A percentile compares a stretch with the other conserved stretches of the same genome.
Evolutionary conservation across 2,329 filamentous ascomycete species (phyloP).

Genomic region (Cordyceps militaris): DNA sequence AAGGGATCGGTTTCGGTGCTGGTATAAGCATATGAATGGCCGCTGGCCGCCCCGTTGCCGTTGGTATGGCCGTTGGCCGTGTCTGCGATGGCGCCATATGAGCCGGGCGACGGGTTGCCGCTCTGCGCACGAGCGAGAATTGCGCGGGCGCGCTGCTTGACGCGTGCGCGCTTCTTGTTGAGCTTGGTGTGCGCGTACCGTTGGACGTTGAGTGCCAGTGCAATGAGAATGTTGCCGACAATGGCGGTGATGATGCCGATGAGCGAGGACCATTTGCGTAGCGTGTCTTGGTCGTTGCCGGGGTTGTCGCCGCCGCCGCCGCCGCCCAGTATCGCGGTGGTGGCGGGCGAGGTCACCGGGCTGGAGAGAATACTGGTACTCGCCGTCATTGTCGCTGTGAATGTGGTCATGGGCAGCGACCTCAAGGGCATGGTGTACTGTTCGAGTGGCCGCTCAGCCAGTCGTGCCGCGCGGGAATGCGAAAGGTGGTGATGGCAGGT

Average conservation of each 20-base stretch:
- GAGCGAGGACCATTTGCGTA: constrained; percentile 77
- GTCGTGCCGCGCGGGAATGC: background rate
- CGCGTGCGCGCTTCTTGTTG: constrained; percentile 58
- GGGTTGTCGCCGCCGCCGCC: constrained; percentile 16
- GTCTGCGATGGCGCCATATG: constrained; percentile 28
- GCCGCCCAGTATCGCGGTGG: constrained; percentile 11
- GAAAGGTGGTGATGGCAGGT: background rate
- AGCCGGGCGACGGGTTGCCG: constrained; percentile 19
- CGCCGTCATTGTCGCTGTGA: background rate
- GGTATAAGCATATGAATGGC: constrained; percentile 28
- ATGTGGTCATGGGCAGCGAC: background rate
- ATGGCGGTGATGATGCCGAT: constrained; percentile 95
- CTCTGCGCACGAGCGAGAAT: constrained; percentile 41
- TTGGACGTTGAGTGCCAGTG: constrained; percentile 91
- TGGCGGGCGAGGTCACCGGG: background rate
- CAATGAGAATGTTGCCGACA: constrained; percentile 86
- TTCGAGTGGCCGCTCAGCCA: background rate
- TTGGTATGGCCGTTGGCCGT: constrained; percentile 13
- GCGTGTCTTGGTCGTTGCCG: constrained; percentile 36
- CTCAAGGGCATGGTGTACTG: background rate
- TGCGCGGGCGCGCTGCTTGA: constrained; percentile 47
- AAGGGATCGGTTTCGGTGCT: constrained; percentile 44
- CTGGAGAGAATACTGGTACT: background rate
- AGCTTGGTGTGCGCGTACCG: constrained; percentile 89
- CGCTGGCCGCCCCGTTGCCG: constrained; percentile 21